Evolutionary conservation across 441 rosid species (phyloP).

Genomic region (Hura crepitans): DNA sequence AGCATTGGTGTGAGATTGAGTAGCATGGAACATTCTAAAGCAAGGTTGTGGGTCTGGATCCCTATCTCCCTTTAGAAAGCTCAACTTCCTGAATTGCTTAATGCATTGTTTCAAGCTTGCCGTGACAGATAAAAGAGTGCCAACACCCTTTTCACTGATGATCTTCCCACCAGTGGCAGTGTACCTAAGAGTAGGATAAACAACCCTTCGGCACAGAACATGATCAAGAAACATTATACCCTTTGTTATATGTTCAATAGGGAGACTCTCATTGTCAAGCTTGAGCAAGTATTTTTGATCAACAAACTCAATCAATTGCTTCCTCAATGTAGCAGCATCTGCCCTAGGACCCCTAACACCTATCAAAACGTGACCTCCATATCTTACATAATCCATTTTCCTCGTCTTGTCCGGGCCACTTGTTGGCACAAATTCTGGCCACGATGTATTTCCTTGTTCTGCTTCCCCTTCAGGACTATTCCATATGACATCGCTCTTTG

Average conservation of each 20-base stretch:
- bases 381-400: slow-evolving; percentile 80
- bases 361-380: slow-evolving; percentile 86
- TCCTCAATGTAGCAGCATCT: slow-evolving; percentile 89
- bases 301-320: slow-evolving; percentile 85
- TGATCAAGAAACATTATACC: slow-evolving; percentile 98
- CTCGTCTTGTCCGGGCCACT: slow-evolving; percentile 96
- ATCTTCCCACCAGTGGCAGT: slow-evolving; percentile 96
- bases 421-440: slow-evolving; percentile 97
- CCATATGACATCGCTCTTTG: slow-evolving; percentile 88
- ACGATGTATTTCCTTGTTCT: slow-evolving; percentile 91
- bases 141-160: slow-evolving; percentile 93
- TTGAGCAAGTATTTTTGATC: slow-evolving; percentile 88
- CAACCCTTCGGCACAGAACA: slow-evolving; percentile 89
- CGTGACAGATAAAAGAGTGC: slow-evolving; percentile 84
- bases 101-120: slow-evolving; percentile 91
- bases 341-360: slow-evolving; percentile 94
- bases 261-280: slow-evolving; percentile 85
- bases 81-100: slow-evolving; percentile 79
- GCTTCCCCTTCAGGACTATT: slow-evolving; percentile 80
- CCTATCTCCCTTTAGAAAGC: slow-evolving; percentile 79
- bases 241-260: slow-evolving; percentile 87
- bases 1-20: slow-evolving; percentile 92
- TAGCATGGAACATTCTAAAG: slow-evolving; percentile 95
- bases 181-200: slow-evolving; percentile 86
- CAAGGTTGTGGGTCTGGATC: slow-evolving; percentile 98